Base-by-base conservation (phyloP, 2,329 filamentous ascomycete genomes). In the Raffaelea deltoideospora region DNA sequence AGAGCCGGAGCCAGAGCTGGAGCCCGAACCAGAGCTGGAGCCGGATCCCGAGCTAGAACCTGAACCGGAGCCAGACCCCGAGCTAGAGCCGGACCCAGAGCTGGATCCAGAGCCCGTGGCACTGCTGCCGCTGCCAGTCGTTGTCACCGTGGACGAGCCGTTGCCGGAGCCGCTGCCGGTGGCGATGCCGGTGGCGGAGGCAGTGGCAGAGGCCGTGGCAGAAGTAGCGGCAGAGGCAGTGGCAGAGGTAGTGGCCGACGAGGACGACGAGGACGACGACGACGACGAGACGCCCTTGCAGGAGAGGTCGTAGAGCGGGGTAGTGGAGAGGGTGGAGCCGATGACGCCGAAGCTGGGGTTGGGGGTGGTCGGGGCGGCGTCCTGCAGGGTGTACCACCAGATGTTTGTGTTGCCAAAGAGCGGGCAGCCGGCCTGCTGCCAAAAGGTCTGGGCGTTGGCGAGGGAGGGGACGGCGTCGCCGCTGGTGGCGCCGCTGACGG, bases 371-470 rank as follows among this genome's bases (percentile, higher is more conserved):
- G 67, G 67, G 29, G 61, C 61, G 31, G 72, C 63, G 47, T 88
- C 81, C 52, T 81, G 73, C 20, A 87, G 69, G 35, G 73, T 82
- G 61, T 77, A 85, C 77, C 81, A 88, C 72, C 76, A 88, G 41
- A 75, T 69, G 52, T 78, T 78, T 48, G 60, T 63, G 35, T 65
- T 66, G 49, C 69, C 72, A 43, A 85, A 75, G 41, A 78, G 57
- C 38, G 69, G 63, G 66, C 85, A 93, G 36, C 76, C 81, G 36
- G 88, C 79, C 32, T 79, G 63, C 47, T 82, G 66, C 80, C 83
- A 93, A 69, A 74, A 94, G n/a, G 58, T 69, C 62, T 82, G 67
- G 31, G 86, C 83, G 52, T 88, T 87, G 37, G 67, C 60, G 23
- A 60, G 43, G 26, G 64, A 76, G 6, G 86, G 65, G 10, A 79